phyloP scores from a whole-genome alignment of 345 rosid species.

The Mallotus nudiflorus region DNA sequence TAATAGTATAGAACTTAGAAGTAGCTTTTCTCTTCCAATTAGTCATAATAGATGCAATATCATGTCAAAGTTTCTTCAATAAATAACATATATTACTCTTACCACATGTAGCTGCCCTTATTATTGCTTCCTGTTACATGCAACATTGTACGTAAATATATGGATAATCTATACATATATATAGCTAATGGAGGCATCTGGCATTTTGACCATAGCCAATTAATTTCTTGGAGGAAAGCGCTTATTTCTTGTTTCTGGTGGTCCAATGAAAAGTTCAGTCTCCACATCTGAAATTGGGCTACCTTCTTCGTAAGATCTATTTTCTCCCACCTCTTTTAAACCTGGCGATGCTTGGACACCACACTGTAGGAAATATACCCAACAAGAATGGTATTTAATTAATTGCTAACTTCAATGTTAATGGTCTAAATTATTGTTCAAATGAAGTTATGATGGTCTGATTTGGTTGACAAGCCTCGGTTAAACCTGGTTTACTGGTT shows the following conservation, averaged over 20 bases:
- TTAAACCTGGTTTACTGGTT: not conserved
- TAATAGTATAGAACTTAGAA: no score
- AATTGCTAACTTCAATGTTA: not conserved
- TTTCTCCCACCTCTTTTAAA: not conserved
- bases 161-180: no score
- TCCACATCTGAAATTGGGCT: slow-evolving; percentile 73
- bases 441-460: not conserved
- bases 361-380: not conserved
- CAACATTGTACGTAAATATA: no score
- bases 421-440: not conserved
- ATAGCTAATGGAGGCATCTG: not conserved
- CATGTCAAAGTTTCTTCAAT: not conserved
- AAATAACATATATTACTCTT: not conserved
- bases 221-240: slow-evolving; percentile 17
- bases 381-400: not conserved
- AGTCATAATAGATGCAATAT: not conserved
- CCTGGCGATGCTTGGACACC: not conserved
- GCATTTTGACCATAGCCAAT: not conserved
- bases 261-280: slow-evolving; percentile 84
- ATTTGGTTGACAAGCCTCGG: not conserved
- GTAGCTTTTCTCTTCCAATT: no score
- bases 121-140: not conserved
- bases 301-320: slow-evolving; percentile 28
- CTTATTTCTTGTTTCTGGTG: slow-evolving; percentile 53
- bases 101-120: not conserved